Evolutionary conservation across 306 rosid genomes (phyloP), one percentile per base, ranked within the genome.

Genomic region (Acacia crassicarpa): DNA sequence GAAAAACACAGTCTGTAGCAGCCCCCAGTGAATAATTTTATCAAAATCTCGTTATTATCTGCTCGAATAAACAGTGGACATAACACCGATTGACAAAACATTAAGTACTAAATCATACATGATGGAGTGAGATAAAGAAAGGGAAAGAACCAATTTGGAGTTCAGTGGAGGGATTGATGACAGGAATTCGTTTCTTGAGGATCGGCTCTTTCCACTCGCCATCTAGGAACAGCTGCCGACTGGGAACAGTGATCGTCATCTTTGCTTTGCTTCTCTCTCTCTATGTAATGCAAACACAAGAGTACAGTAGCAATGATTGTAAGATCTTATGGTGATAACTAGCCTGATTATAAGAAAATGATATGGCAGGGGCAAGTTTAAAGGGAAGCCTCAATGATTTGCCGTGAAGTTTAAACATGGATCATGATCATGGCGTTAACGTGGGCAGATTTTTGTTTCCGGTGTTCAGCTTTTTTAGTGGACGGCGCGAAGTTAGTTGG

Each of bases 161-260:
- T 76, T 93, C 91, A 44, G 91, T 90, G 38, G 96, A 33, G 10
- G 97, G 96, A 74, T 91, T 91, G 91, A 93, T 72, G 84, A 93
- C 13, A 46, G 94, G 92, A 81, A 93, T 83, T 49, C 97, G 91
- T 65, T 89, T 93, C 78, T 79, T 90, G 75, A 87, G 91, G 4
- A 72, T 54, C 0, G 97, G 97, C 16, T 81, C 90, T 72, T 66
- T 90, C 97, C 97, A 93, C 76, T 89, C 89, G 66, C 97, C 97
- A 45, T 83, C 85, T 63, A 93, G 89, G 92, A 91, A 93, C 0
- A 93, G 86, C 43, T 86, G 92, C 73, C 97, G 76, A 8, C 33
- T 80, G 14, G 97, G 94, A 6, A 90, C 78, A 9, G 85, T 32
- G 83, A 87, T 83, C 83, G 89, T 94, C 97, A 93, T 91, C 10